A percentile compares a stretch with the other conserved stretches of the same genome.
phyloP scores from a whole-genome alignment of 495 filamentous ascomycete species.

The Delitschia confertaspora region DNA sequence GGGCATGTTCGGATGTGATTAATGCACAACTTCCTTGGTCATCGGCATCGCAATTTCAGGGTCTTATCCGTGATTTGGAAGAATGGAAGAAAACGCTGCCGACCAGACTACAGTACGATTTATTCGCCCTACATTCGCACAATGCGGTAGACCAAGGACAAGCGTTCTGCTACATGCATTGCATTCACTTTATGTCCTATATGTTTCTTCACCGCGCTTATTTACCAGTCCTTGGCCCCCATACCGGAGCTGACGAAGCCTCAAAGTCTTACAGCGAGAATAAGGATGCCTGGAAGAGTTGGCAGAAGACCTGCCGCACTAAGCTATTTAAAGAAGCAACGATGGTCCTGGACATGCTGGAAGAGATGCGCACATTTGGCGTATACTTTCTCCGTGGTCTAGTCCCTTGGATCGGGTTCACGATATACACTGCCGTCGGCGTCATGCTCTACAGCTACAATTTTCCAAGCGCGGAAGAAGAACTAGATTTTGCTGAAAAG shows the following conservation, averaged over 20 bases:
- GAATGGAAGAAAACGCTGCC: conserved; percentile 22
- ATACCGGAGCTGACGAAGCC: conserved; percentile 15
- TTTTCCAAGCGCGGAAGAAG: conserved; percentile 25
- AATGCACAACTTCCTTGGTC: conserved; percentile 26
- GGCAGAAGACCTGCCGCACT: conserved; percentile 22
- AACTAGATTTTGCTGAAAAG: conserved; percentile 16
- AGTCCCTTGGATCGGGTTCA: conserved; percentile 32
- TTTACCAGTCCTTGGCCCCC: conserved; percentile 26
- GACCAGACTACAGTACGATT: conserved; percentile 23
- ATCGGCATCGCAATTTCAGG: conserved; percentile 21
- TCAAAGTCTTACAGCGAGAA: conserved; percentile 20
- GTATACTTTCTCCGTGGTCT: conserved; percentile 30
- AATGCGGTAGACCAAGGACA: conserved; percentile 30
- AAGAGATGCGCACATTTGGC: conserved; percentile 31
- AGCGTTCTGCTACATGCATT: conserved; percentile 31
- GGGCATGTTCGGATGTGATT: conserved; percentile 25
- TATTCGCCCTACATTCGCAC: conserved; percentile 27
- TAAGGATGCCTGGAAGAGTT: conserved; percentile 23
- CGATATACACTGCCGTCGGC: conserved; percentile 30
- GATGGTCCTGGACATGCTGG: conserved; percentile 31
- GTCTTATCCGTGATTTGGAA: conserved; percentile 18
- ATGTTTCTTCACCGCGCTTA: conserved; percentile 31
- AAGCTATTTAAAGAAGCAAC: conserved; percentile 25
- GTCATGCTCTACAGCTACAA: conserved; percentile 29
- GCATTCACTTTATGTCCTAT: conserved; percentile 28